Percentiles rank a stretch among this genome's conserved stretches.
phyloP scores from a whole-genome alignment of 768 basidiomycete genomes.

The Suillus cothurnatus region DNA sequence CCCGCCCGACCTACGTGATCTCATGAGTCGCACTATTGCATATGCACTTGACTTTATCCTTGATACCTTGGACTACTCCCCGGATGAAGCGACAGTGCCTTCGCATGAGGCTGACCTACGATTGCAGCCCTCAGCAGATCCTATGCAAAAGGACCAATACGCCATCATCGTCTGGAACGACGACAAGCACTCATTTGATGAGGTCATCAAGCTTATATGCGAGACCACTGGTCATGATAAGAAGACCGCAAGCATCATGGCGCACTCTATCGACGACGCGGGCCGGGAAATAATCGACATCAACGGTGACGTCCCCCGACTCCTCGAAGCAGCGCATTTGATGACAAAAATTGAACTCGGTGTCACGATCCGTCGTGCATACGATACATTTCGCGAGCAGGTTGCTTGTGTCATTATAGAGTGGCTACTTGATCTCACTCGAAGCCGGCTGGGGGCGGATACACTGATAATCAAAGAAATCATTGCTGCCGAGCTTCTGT shows the following conservation, averaged over 20 bases:
- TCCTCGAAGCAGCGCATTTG: slow-evolving; percentile 78
- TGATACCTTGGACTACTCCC: slow-evolving; percentile 80
- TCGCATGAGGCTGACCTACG: slow-evolving; percentile 68
- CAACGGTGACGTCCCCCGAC: slow-evolving; percentile 48
- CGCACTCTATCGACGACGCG: slow-evolving; percentile 67
- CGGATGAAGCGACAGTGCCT: slow-evolving; percentile 74
- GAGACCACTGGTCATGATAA: slow-evolving; percentile 52
- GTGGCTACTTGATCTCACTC: slow-evolving; percentile 82
- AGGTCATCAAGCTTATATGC: slow-evolving; percentile 74
- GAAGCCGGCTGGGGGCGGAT: slow-evolving; percentile 69
- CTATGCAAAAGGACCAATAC: slow-evolving; percentile 77
- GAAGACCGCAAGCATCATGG: slow-evolving; percentile 59
- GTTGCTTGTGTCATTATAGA: slow-evolving; percentile 82
- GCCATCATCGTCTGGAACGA: slow-evolving; percentile 94
- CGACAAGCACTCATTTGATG: slow-evolving; percentile 93
- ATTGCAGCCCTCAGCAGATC: slow-evolving; percentile 74
- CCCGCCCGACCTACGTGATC: slow-evolving; percentile 70
- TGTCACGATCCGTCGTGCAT: slow-evolving; percentile 84
- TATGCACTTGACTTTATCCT: slow-evolving; percentile 84
- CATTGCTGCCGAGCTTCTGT: slow-evolving; percentile 68
- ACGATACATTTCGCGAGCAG: slow-evolving; percentile 89
- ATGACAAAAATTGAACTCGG: slow-evolving; percentile 90
- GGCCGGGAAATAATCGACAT: slow-evolving; percentile 87
- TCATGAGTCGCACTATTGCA: slow-evolving; percentile 71
- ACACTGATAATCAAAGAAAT: slow-evolving; percentile 69